Base-by-base conservation (phyloP, 1,284 basidiomycete species). In the Ceratobasidium sp. region DNA sequence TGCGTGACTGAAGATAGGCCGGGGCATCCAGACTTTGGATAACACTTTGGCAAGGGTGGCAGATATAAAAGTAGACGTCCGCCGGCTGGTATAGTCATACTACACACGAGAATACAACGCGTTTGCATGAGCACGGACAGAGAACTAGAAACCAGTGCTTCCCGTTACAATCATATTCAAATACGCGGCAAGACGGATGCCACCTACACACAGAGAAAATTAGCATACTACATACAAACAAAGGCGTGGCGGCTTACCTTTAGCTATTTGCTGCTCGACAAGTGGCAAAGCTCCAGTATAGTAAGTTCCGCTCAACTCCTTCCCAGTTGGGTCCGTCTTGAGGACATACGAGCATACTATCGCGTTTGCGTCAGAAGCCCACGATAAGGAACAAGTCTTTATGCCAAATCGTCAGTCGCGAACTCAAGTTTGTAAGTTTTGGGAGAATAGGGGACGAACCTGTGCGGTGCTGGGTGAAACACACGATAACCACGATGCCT, bases 191-290 rank as follows among this genome's bases (percentile, higher is more conserved):
- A 80, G 64, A 18, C 80, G 73, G 28, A 78, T 51, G 39, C 80
- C 78, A 63, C 78, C 78, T 72, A 53, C 6, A 23, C 39, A 18
- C 9, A 44, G 60, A 44, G 39, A 42, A 51, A n/a, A 26, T 67
- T 13, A 55, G n/a, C n/a, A 77, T 15, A n/a, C 0, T 10, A 20
- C 33, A 2, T 12, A 49, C 15, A 49, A 10, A 42, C 10, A 23
- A 28, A 60, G 39, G n/a, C 10, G 44, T 20, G 20, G n/a, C 20
- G 42, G 64, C 68, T 72, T 42, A 70, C 76, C 80, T 56, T 80
- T 79, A n/a, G 80, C 80, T 40, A 80, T 68, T 64, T 80, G 80
- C 51, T 60, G 51, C 39, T 80, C 79, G 28, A 80, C 75, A 55
- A 81, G 60, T 0, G 69, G 77, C 5, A 66, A 61, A 18, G 77